phyloP scores from a whole-genome alignment of 345 rosid genomes.

The Citrus medica region DNA sequence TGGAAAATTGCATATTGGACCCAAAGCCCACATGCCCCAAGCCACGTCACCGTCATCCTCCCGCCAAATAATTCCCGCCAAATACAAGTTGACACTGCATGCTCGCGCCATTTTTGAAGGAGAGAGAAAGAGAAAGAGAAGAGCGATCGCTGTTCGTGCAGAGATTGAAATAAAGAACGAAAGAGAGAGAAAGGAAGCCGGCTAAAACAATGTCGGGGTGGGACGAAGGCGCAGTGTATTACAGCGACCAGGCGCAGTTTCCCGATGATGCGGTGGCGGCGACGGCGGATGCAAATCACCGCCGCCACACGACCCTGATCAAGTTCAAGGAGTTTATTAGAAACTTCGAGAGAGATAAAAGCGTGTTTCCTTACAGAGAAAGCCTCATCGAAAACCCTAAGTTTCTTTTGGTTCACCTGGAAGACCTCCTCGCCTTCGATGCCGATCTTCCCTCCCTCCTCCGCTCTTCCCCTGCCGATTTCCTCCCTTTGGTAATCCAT shows the following conservation, averaged over 20 bases:
- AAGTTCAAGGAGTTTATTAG: constrained; percentile 90
- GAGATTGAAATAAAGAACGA: background rate
- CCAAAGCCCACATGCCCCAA: background rate
- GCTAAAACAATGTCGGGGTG: constrained; percentile 64
- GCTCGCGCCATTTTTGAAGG: background rate
- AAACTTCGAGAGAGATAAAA: constrained; percentile 69
- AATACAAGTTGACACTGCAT: background rate
- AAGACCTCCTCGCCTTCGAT: constrained; percentile 80
- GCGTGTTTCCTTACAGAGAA: constrained; percentile 79
- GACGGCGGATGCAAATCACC: constrained; percentile 19
- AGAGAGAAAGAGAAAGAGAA: background rate
- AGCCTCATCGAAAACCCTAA: constrained; percentile 75
- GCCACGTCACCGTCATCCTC: constrained; percentile 4
- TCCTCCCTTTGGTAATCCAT: constrained; percentile 60
- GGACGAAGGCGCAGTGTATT: constrained; percentile 90
- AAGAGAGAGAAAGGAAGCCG: background rate
- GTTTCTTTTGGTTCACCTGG: constrained; percentile 63
- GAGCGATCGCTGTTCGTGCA: background rate
- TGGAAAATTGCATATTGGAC: background rate
- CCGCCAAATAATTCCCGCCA: constrained; percentile 38
- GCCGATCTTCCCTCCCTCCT: constrained; percentile 74
- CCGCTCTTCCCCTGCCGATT: constrained; percentile 80
- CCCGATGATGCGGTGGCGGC: constrained; percentile 53
- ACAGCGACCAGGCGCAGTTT: constrained; percentile 91
- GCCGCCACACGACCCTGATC: constrained; percentile 71